Conservation (phyloP, 1,139 yeast genomes). For the Taphrina communis region DNA sequence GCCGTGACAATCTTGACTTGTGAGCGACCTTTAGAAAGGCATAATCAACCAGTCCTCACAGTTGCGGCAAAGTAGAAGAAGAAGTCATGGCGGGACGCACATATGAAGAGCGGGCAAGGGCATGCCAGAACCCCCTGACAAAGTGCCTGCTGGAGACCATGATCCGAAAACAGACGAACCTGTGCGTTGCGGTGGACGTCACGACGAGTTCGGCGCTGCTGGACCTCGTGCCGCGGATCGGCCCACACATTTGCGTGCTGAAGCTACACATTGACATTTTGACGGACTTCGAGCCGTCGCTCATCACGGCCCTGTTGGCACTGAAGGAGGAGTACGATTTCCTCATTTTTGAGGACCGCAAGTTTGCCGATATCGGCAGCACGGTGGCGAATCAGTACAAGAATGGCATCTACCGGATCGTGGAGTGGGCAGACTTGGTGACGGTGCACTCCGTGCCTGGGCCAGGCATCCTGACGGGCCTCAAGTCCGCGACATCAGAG, state of each 20-base stretch:
- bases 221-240: constrained; percentile 72
- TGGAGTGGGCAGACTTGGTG: constrained; percentile 94
- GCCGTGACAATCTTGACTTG: too few species aligned
- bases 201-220: constrained; percentile 77
- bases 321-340: constrained; percentile 79
- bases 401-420: constrained; percentile 87
- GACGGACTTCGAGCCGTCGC: constrained; percentile 84
- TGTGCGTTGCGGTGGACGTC: constrained; percentile 97
- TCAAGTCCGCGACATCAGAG: constrained; percentile 50
- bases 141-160: constrained; percentile 72
- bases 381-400: constrained; percentile 93
- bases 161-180: constrained; percentile 79
- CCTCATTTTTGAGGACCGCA: constrained; percentile 91
- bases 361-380: constrained; percentile 98
- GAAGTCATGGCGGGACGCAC: constrained; percentile 48
- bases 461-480: constrained; percentile 85
- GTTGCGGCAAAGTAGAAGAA: background rate
- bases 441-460: constrained; percentile 99
- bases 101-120: constrained; percentile 71
- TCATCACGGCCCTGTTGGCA: constrained; percentile 72
- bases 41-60: too few species aligned
- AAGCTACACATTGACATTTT: constrained; percentile 95
- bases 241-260: constrained; percentile 88
- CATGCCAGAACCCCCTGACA: constrained; percentile 81
- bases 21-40: too few species aligned